Conservation (phyloP, 495 filamentous ascomycete species). For the Cladorrhinum samala region DNA sequence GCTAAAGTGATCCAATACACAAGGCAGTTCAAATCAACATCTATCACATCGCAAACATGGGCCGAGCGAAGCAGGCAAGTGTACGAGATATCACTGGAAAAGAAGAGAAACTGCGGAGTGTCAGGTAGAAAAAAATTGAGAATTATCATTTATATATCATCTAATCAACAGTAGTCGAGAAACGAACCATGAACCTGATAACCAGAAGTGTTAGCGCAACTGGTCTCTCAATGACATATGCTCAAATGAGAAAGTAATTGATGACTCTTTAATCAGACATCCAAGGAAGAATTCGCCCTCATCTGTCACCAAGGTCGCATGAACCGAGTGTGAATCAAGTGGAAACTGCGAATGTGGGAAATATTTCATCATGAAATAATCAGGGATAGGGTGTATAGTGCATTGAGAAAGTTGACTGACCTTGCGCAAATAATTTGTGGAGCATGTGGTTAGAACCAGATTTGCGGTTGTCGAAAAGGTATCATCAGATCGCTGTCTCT, state of each 20-base stretch:
- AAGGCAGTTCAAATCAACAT: too few species aligned
- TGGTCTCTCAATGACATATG: slow-evolving; percentile 8
- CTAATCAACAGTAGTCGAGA: background rate
- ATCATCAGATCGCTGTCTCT: too few species aligned
- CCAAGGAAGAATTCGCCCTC: slow-evolving; percentile 55
- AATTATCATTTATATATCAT: background rate
- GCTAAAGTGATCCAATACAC: too few species aligned
- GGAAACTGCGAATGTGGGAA: slow-evolving; percentile 63
- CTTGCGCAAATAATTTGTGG: slow-evolving; percentile 3
- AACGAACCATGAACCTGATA: background rate
- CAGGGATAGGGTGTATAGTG: slow-evolving; percentile 3
- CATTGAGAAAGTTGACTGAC: slow-evolving; percentile 18
- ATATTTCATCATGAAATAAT: slow-evolving; percentile 49
- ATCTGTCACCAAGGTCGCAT: slow-evolving; percentile 32
- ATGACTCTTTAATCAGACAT: slow-evolving; percentile 48
- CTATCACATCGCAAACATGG: too few species aligned
- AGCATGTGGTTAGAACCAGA: background rate
- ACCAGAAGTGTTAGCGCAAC: slow-evolving; percentile 15
- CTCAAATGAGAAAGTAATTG: slow-evolving; percentile 7
- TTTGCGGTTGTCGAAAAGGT: too few species aligned
- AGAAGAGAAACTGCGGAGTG: too few species aligned
- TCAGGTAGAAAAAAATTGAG: too few species aligned
- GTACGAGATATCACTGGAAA: too few species aligned
- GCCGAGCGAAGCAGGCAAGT: too few species aligned
- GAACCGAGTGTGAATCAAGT: slow-evolving; percentile 51